Evolutionary conservation across 2,329 filamentous ascomycete species (phyloP), one percentile per base, ranked within the genome.

Genomic region (Sclerotinia subarctica): DNA sequence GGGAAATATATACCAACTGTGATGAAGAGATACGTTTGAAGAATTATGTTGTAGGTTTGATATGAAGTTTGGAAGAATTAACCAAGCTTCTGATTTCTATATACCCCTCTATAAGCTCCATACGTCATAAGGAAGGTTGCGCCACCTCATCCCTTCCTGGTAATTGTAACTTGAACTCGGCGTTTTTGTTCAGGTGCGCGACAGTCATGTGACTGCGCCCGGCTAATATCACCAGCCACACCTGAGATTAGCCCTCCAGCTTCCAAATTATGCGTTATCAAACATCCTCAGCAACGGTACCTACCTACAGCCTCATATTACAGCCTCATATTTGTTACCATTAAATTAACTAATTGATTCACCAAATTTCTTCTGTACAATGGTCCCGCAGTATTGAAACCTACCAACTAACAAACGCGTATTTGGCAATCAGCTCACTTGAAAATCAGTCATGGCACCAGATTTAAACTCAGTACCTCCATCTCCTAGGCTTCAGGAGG

Each of bases 391-490:
- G 19, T 32, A 51, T 62, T 62, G 59, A 62, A 49, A 62, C 59
- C 46, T 49, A 51, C 7, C 26, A 51, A 63, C 38, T 51, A 46
- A 51, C 13, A 63, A 38, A 7, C 51, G 19, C 21, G 38, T 59
- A 66, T 38, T 38, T 29, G 17, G 32, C 13, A 26, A 42, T 42
- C 15, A 13, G 5, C 38, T 47, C 44, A 24, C 32, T 21, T 32
- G n/a, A 35, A 52, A 42, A 21, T 57, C 54, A 35, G 24, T 52
- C 54, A 78, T 78, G 77, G 76, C 77, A 58, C 77, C 77, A 38
- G 77, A 78, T 72, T 69, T 78, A 49, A 77, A 78, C 66, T 77
- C 76, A 26, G 74, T 78, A 11, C 76, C 76, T 59, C 70, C 74
- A 2, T 77, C 76, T 29, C 73, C 76, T 49, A 70, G 75, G 68